A percentile compares a stretch with the other conserved stretches of the same genome.
These are phyloP conservation scores for Yamadazyma friedrichii DNA, from an alignment of 1,139 yeast genomes.

Conservation along the genomic window DNA sequence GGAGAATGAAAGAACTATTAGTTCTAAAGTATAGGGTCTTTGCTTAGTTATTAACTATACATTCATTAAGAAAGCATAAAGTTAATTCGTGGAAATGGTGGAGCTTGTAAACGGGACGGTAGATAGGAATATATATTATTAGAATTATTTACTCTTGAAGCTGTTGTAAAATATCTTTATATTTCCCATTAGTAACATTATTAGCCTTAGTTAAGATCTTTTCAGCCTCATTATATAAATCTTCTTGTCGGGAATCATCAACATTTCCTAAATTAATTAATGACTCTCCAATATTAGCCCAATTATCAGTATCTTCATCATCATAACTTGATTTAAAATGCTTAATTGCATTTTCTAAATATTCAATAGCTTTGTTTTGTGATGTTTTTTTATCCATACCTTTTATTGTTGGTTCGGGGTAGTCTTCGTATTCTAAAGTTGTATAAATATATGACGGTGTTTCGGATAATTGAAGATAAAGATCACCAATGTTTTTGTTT, in stretches of 20 bases:
- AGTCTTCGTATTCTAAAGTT: conserved; percentile 55
- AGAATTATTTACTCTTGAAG: conserved; percentile 15
- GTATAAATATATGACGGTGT: conserved; percentile 56
- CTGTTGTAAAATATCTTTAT: conserved; percentile 55
- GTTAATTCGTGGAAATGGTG: not conserved
- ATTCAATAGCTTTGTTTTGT: conserved; percentile 47
- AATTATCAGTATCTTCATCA: conserved; percentile 72
- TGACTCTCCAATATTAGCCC: conserved; percentile 86
- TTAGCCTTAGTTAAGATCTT: conserved; percentile 60
- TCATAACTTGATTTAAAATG: conserved; percentile 60
- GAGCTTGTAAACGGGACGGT: too few species aligned
- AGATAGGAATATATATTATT: not conserved
- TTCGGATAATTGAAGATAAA: conserved; percentile 63
- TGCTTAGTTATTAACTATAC: too few species aligned
- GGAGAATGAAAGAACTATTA: conserved; percentile 43
- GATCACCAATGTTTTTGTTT: conserved; percentile 56
- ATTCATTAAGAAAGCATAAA: too few species aligned
- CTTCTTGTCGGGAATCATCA: conserved; percentile 64
- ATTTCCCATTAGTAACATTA: conserved; percentile 74
- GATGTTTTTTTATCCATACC: conserved; percentile 44
- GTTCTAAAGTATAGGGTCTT: conserved; percentile 17
- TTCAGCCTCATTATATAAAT: conserved; percentile 67
- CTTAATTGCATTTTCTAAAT: conserved; percentile 55
- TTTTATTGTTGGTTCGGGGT: conserved; percentile 40
- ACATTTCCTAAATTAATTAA: conserved; percentile 76